Conservation (phyloP, 2,329 filamentous ascomycete genomes). For the Talaromyces sp. region DNA sequence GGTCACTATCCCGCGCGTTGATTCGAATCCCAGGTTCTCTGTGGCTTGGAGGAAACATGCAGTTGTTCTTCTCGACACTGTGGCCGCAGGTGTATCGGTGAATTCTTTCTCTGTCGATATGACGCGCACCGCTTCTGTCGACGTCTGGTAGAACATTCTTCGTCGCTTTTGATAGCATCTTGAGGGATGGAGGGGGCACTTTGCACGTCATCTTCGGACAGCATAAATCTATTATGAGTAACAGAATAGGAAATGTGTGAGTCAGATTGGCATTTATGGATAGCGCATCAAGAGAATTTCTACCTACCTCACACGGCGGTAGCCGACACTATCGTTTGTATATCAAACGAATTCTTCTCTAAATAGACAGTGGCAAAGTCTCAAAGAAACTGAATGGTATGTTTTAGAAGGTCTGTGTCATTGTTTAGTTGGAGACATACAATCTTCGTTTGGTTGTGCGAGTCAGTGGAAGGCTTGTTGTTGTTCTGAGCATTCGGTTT, state of each 20-base stretch:
- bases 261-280: background rate
- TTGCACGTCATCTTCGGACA: background rate
- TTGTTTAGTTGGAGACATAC: background rate
- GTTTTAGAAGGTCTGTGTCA: background rate
- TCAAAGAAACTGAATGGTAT: background rate
- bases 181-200: background rate
- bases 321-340: background rate
- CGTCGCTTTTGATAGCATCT: background rate
- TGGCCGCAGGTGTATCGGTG: constrained; percentile 6
- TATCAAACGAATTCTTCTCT: background rate
- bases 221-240: background rate
- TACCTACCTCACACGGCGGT: background rate
- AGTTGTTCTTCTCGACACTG: constrained; percentile 3
- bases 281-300: background rate
- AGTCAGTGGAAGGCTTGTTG: background rate
- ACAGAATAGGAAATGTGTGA: background rate
- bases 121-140: background rate
- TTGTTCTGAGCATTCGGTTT: background rate
- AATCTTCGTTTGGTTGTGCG: background rate
- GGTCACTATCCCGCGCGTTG: background rate
- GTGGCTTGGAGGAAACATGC: constrained; percentile 7
- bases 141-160: background rate
- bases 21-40: background rate
- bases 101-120: background rate
- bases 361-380: background rate